Conservation (phyloP, 148 eudicot species). For the Rhododendron vialii region DNA sequence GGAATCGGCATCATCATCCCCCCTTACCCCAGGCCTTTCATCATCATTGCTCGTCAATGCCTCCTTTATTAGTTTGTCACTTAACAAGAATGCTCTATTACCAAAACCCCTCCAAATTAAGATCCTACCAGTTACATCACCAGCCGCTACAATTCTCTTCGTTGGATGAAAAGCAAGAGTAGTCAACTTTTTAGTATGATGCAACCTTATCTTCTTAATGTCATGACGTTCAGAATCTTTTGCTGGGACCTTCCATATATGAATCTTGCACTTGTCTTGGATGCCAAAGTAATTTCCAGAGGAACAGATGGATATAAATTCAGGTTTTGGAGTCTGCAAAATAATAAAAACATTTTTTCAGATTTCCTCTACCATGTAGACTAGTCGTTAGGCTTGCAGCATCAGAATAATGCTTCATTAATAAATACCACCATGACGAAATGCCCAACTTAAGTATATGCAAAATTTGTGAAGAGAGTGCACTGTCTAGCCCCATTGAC, state of each 20-base stretch:
- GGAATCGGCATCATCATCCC: slow-evolving; percentile 76
- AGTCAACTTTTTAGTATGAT: slow-evolving; percentile 63
- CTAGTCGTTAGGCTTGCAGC: neutral
- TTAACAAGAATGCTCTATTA: slow-evolving; percentile 24
- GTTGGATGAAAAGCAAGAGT: slow-evolving; percentile 85
- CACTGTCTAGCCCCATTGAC: neutral
- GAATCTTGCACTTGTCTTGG: slow-evolving; percentile 46
- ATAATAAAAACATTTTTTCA: neutral
- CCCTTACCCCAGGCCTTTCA: slow-evolving; percentile 79
- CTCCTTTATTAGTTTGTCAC: slow-evolving; percentile 26
- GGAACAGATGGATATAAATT: slow-evolving; percentile 43
- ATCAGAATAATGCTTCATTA: neutral
- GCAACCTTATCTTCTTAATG: slow-evolving; percentile 59
- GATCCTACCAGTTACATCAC: slow-evolving; percentile 88
- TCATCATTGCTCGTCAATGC: slow-evolving; percentile 29
- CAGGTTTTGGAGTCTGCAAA: slow-evolving; percentile 62
- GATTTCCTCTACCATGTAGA: neutral
- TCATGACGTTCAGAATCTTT: slow-evolving; percentile 43
- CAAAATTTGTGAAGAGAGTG: neutral
- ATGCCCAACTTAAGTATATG: neutral
- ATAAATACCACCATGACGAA: neutral
- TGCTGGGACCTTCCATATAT: slow-evolving; percentile 75
- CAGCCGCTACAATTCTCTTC: slow-evolving; percentile 75
- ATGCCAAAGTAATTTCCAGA: slow-evolving; percentile 70
- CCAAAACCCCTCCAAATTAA: slow-evolving; percentile 92